These are phyloP conservation scores for Barnettozyma salicaria DNA, from an alignment of 805 yeast genomes.

Conservation along the genomic window DNA sequence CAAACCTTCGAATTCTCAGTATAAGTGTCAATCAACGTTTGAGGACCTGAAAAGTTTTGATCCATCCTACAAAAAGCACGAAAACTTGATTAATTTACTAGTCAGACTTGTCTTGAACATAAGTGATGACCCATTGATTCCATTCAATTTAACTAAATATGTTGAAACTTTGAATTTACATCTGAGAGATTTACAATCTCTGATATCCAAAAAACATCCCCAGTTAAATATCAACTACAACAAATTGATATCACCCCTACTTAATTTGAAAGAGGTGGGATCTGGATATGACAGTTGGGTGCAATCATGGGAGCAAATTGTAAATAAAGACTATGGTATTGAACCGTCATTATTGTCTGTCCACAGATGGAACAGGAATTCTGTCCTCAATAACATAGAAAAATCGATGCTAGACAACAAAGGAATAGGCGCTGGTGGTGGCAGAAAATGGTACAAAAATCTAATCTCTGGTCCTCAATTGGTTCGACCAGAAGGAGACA, in stretches of 20 bases:
- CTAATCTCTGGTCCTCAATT: constrained; percentile 63
- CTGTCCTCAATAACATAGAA: constrained; percentile 52
- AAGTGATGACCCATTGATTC: constrained; percentile 74
- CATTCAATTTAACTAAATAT: constrained; percentile 50
- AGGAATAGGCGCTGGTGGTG: constrained; percentile 32
- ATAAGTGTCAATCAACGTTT: constrained; percentile 53
- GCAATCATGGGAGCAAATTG: constrained; percentile 57
- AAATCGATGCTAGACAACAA: constrained; percentile 42
- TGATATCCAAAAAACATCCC: constrained; percentile 26
- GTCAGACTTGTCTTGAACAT: constrained; percentile 49
- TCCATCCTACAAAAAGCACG: constrained; percentile 49
- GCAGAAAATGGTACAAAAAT: constrained; percentile 63
- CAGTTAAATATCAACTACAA: constrained; percentile 25
- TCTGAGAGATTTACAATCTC: constrained; percentile 41
- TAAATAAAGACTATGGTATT: constrained; percentile 45
- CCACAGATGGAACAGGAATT: constrained; percentile 77
- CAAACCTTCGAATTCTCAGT: not conserved
- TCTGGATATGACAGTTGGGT: constrained; percentile 53
- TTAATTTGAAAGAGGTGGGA: no score
- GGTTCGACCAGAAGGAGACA: constrained; percentile 43
- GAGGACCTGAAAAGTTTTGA: constrained; percentile 49
- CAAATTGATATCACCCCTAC: constrained; percentile 39
- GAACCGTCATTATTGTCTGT: constrained; percentile 72
- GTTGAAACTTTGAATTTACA: constrained; percentile 39
- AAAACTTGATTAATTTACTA: constrained; percentile 49